A percentile compares a stretch with the other conserved stretches of the same genome.
phyloP scores from a whole-genome alignment of 1,284 basidiomycete genomes.

The Coniferiporia sulphurascens region DNA sequence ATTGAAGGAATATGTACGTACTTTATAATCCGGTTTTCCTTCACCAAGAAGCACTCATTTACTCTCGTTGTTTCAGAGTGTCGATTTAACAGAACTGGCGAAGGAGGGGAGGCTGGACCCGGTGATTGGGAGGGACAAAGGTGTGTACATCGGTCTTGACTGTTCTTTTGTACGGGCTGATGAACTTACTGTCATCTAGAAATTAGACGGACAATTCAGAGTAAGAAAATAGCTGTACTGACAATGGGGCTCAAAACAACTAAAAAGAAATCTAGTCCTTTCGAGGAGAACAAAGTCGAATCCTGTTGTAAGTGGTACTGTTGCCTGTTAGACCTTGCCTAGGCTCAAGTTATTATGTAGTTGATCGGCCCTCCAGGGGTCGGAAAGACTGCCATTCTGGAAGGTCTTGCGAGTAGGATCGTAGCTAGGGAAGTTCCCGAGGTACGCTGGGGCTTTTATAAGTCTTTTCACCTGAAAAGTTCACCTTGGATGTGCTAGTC shows the following conservation, averaged over 20 bases:
- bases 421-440: constrained; percentile 90
- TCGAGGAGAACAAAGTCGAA: constrained; percentile 84
- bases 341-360: constrained; percentile 30
- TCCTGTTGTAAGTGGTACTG: constrained; percentile 57
- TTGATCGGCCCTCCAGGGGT: constrained; percentile 80
- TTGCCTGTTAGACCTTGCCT: background rate
- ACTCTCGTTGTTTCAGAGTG: constrained; percentile 42
- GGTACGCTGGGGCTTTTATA: constrained; percentile 36
- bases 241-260: background rate
- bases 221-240: constrained; percentile 36
- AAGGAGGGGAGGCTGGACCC: constrained; percentile 84
- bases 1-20: constrained; percentile 75
- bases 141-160: constrained; percentile 30
- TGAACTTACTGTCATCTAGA: constrained; percentile 40
- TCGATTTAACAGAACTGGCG: constrained; percentile 83
- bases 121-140: constrained; percentile 84
- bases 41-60: background rate
- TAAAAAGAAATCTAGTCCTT: constrained; percentile 42
- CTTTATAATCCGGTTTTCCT: background rate
- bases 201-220: constrained; percentile 87
- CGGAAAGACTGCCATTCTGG: constrained; percentile 90
- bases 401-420: constrained; percentile 86
- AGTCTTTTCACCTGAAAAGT: background rate
- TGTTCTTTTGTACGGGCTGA: background rate
- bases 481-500: constrained; percentile 41